These are phyloP conservation scores for Malus sieversii DNA, from an alignment of 306 rosid genomes.

Conservation along the genomic window DNA sequence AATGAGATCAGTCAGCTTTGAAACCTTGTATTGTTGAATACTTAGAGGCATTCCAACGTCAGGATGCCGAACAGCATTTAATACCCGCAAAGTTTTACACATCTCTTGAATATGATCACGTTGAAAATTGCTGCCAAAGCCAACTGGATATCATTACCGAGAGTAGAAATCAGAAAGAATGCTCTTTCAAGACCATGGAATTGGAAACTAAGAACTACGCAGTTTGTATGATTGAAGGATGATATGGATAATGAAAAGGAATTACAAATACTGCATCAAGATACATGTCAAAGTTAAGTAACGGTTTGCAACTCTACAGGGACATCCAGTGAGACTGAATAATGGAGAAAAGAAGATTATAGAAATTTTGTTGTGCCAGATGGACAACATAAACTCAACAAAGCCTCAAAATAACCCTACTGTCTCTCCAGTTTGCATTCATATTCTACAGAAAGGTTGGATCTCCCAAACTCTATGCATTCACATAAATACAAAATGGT, in stretches of 20 bases:
- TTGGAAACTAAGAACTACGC: slow-evolving; percentile 1
- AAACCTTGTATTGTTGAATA: slow-evolving; percentile 92
- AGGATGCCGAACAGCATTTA: slow-evolving; percentile 77
- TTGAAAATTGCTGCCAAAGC: slow-evolving; percentile 99
- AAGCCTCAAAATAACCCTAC: not conserved
- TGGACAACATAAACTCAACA: not conserved
- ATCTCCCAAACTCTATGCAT: not conserved
- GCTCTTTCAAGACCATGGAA: slow-evolving; percentile 16
- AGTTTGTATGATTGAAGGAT: not conserved
- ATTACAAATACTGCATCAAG: not conserved
- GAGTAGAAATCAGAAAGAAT: slow-evolving; percentile 59
- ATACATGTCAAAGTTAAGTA: not conserved
- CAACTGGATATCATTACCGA: slow-evolving; percentile 98
- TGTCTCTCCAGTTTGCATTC: not conserved
- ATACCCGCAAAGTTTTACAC: slow-evolving; percentile 83
- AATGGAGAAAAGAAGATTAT: not conserved
- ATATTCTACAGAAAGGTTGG: not conserved
- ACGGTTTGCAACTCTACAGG: not conserved
- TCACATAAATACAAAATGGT: not conserved
- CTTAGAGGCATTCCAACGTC: slow-evolving; percentile 93
- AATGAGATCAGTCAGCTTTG: slow-evolving; percentile 18
- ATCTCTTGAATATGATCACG: slow-evolving; percentile 96
- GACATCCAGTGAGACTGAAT: not conserved
- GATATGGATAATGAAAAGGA: not conserved
- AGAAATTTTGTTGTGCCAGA: not conserved